Conservation (phyloP, 495 filamentous ascomycete genomes). For the Monascus purpureus region DNA sequence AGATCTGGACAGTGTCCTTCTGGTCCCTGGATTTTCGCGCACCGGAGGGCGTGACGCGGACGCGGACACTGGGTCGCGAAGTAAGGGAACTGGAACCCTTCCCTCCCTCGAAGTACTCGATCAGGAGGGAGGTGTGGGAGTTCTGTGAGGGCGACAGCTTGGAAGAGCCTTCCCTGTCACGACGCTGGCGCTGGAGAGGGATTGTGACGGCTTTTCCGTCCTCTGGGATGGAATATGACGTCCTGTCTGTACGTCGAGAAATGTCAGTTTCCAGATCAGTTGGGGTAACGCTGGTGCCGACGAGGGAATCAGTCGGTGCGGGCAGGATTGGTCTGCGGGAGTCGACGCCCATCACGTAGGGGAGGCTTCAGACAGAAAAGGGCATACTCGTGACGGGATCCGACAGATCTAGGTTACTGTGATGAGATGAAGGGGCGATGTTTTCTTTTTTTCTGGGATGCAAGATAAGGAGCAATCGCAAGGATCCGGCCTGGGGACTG, state of each 20-base stretch:
- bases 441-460: neutral
- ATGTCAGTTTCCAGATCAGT: constrained; percentile 68
- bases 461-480: too few species aligned
- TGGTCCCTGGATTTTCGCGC: constrained; percentile 38
- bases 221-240: constrained; percentile 83
- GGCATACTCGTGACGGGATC: neutral
- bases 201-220: constrained; percentile 92
- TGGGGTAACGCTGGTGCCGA: constrained; percentile 42
- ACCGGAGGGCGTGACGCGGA: constrained; percentile 79
- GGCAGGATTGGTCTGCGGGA: neutral
- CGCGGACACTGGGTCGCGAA: constrained; percentile 80
- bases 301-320: constrained; percentile 13
- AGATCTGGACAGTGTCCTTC: constrained; percentile 71
- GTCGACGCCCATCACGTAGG: neutral
- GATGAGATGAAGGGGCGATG: neutral
- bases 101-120: constrained; percentile 93
- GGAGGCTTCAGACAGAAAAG: neutral
- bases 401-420: neutral
- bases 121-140: constrained; percentile 86
- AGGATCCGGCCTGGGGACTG: too few species aligned
- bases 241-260: constrained; percentile 65
- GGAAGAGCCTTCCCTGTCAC: constrained; percentile 36
- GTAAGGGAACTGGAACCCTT: constrained; percentile 45
- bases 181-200: constrained; percentile 49
- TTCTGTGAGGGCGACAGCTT: constrained; percentile 38